Evolutionary conservation across 2,329 filamentous ascomycete species (phyloP), one percentile per base, ranked within the genome.

Genomic region (Grosmannia serpens): DNA sequence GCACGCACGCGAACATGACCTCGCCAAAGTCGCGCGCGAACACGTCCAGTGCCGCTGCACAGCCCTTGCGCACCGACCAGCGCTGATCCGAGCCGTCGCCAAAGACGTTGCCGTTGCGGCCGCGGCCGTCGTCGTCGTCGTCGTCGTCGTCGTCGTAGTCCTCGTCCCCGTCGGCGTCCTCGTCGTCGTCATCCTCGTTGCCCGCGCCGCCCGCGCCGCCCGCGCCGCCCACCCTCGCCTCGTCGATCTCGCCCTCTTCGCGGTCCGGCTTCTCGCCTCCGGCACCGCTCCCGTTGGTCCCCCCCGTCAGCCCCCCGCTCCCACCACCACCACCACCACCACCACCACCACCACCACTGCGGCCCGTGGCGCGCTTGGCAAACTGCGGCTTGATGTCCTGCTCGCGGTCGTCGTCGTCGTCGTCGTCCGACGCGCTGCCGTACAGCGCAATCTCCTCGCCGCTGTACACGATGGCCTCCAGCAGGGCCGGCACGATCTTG

Each of bases 11-110:
- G 70, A 99, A 99, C 35, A 99, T 91, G 1, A 87, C 83, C 58
- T 86, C 84, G 65, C 89, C 86, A 71, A 96, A 99, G 62, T 96
- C 89, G 56, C 87, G 88, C 22, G 94, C 91, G 66, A 99, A 91
- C 15, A 96, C 89, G 69, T 99, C 94, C 47, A 99, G 78, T 10
- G 94, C 91, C 15, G 94, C 94, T 9, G 94, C 94, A 44, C 94
- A 97, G 75, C 94, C 97, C 74, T 99, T 99, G 62, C 94, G 85
- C 57, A 99, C 77, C 58, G 92, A 97, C 94, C 94, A 99, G 65
- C 85, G 83, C 70, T 95, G 90, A 70, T 97, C 94, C 0, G 90
- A 89, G 65, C 91, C 89, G 55, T 80, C 82, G 62, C 89, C 89
- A 53, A 91, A 89, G 53, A 88, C 88, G 58, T 85, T 81, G 33